Conservation (phyloP, 352 stramenopile genomes). For the Phytophthora idaei region DNA sequence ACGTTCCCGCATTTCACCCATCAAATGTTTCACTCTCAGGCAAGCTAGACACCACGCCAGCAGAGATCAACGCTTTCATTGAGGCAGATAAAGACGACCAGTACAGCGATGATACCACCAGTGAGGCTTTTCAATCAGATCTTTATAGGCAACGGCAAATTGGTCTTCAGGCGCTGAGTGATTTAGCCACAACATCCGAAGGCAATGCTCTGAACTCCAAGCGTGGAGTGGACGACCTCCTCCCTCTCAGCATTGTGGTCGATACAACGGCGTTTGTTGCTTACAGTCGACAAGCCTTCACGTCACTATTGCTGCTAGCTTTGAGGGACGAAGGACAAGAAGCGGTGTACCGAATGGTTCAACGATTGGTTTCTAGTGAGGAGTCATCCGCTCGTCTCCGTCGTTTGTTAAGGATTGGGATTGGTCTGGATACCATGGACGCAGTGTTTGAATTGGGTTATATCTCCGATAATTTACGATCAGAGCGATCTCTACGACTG, state of each 20-base stretch:
- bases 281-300: conserved; percentile 40
- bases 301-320: conserved; percentile 31
- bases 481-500: conserved; percentile 20
- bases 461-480: neutral
- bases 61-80: conserved; percentile 24
- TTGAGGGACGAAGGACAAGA: conserved; percentile 3
- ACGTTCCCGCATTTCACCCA: neutral
- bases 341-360: conserved; percentile 26
- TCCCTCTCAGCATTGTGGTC: conserved; percentile 39
- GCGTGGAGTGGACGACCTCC: conserved; percentile 12
- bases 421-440: conserved; percentile 40
- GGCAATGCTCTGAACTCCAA: neutral
- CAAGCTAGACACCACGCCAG: neutral
- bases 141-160: conserved; percentile 6
- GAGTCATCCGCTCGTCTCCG: conserved; percentile 23
- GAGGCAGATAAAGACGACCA: conserved; percentile 27
- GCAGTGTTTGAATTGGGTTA: conserved; percentile 10
- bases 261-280: conserved; percentile 36
- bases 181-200: neutral
- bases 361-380: conserved; percentile 19
- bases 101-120: conserved; percentile 22
- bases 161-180: neutral
- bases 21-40: neutral
- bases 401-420: conserved; percentile 29
- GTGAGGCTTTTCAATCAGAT: conserved; percentile 19